A percentile compares a stretch with the other conserved stretches of the same genome.
Evolutionary conservation across 495 filamentous ascomycete species (phyloP).

Genomic region (Trichocladium uniseriatum): DNA sequence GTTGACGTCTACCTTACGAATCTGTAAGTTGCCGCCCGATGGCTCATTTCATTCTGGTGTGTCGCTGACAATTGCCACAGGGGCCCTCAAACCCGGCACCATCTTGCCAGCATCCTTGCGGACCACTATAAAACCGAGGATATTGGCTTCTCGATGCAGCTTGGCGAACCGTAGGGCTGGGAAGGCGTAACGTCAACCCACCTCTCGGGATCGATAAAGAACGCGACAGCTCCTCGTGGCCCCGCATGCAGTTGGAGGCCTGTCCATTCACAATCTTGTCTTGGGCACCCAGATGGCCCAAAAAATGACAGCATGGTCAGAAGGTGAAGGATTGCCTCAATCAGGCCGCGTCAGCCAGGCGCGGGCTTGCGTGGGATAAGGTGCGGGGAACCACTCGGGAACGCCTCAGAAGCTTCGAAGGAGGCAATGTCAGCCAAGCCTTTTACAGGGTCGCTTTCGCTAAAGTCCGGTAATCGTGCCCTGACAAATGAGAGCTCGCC

Average conservation of each 20-base stretch:
- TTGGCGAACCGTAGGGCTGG: conserved; percentile 9
- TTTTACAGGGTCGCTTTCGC: conserved; percentile 6
- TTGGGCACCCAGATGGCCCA: background rate
- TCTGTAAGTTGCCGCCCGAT: conserved; percentile 49
- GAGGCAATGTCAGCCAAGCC: conserved; percentile 20
- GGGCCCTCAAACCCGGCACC: conserved; percentile 71
- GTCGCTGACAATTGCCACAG: conserved; percentile 37
- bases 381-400: conserved; percentile 10
- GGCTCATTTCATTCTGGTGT: background rate
- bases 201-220: background rate
- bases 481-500: conserved; percentile 12
- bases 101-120: conserved; percentile 68
- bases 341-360: conserved; percentile 22
- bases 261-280: conserved; percentile 1
- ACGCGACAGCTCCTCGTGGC: conserved; percentile 16
- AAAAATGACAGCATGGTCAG: background rate
- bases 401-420: background rate
- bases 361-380: conserved; percentile 14
- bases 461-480: background rate
- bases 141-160: conserved; percentile 48
- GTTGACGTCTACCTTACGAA: conserved; percentile 90
- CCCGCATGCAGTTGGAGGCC: conserved; percentile 2
- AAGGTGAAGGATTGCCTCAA: conserved; percentile 6
- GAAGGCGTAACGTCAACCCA: background rate
- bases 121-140: conserved; percentile 84